Conservation (phyloP, 1,139 yeast genomes). For the Hyphopichia burtonii region DNA sequence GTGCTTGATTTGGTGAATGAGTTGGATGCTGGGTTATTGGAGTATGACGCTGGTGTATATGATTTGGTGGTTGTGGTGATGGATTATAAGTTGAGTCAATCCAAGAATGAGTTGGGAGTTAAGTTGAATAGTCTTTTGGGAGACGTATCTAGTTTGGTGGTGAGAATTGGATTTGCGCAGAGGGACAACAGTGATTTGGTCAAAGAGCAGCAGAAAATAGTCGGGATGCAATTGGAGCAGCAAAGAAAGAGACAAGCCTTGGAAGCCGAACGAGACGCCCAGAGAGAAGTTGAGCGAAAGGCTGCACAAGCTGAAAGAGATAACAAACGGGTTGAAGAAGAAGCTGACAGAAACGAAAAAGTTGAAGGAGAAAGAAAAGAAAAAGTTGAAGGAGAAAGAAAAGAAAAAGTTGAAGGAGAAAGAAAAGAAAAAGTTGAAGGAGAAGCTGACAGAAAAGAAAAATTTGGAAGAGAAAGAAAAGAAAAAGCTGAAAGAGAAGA, state of each 20-base stretch:
- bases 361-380: too few species aligned
- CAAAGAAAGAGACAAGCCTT: constrained; percentile 9
- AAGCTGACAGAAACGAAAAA: too few species aligned
- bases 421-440: too few species aligned
- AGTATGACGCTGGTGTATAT: background rate
- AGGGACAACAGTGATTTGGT: constrained; percentile 5
- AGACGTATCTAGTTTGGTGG: constrained; percentile 15
- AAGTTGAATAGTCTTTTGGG: constrained; percentile 8
- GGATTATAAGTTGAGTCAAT: constrained; percentile 1
- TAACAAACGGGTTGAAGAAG: too few species aligned
- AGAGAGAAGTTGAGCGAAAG: constrained; percentile 1
- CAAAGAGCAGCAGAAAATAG: constrained; percentile 19
- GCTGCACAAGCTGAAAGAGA: background rate
- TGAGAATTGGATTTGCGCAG: background rate
- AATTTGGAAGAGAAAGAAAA: too few species aligned
- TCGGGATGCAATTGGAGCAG: constrained; percentile 17
- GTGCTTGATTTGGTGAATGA: background rate
- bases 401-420: too few species aligned
- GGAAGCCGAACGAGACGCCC: constrained; percentile 1
- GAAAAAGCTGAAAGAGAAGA: too few species aligned
- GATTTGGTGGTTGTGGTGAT: constrained; percentile 1
- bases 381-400: too few species aligned
- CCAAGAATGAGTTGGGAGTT: background rate
- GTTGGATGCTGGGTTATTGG: background rate
- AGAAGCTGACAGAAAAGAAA: too few species aligned